Evolutionary conservation across 1,284 basidiomycete genomes (phyloP).

Genomic region (Moesziomyces parantarcticus): DNA sequence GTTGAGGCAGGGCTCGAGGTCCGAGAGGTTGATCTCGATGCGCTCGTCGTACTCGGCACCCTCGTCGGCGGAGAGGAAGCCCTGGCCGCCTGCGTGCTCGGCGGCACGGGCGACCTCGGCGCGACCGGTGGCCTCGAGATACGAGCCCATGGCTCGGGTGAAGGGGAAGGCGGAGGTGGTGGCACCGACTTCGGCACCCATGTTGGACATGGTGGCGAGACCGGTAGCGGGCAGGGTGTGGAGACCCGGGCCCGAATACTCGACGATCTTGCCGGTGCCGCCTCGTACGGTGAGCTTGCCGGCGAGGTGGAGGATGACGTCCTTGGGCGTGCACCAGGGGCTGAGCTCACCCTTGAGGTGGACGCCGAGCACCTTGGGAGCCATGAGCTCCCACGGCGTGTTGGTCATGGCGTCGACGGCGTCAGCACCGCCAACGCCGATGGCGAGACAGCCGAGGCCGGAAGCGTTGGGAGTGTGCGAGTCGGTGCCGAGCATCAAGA

Average conservation of each 20-base stretch:
- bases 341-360: slow-evolving; percentile 87
- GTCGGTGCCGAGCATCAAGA: slow-evolving; percentile 77
- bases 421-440: slow-evolving; percentile 98
- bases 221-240: slow-evolving; percentile 91
- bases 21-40: slow-evolving; percentile 91
- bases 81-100: slow-evolving; percentile 81
- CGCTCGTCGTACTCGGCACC: slow-evolving; percentile 95
- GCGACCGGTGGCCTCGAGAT: slow-evolving; percentile 89
- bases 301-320: slow-evolving; percentile 92
- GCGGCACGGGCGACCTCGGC: slow-evolving; percentile 88
- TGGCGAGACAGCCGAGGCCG: slow-evolving; percentile 96
- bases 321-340: slow-evolving; percentile 96
- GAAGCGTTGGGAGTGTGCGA: slow-evolving; percentile 99
- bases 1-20: slow-evolving; percentile 89
- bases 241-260: slow-evolving; percentile 98
- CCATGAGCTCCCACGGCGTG: slow-evolving; percentile 98
- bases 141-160: slow-evolving; percentile 83
- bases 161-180: slow-evolving; percentile 99
- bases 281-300: slow-evolving; percentile 96
- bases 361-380: slow-evolving; percentile 83
- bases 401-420: slow-evolving; percentile 98
- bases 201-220: slow-evolving; percentile 93
- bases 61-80: slow-evolving; percentile 83
- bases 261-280: slow-evolving; percentile 93
- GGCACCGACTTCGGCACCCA: slow-evolving; percentile 99